phyloP scores from a whole-genome alignment of 2,329 filamentous ascomycete genomes.

The Pyrenophora tritici-repentis region DNA sequence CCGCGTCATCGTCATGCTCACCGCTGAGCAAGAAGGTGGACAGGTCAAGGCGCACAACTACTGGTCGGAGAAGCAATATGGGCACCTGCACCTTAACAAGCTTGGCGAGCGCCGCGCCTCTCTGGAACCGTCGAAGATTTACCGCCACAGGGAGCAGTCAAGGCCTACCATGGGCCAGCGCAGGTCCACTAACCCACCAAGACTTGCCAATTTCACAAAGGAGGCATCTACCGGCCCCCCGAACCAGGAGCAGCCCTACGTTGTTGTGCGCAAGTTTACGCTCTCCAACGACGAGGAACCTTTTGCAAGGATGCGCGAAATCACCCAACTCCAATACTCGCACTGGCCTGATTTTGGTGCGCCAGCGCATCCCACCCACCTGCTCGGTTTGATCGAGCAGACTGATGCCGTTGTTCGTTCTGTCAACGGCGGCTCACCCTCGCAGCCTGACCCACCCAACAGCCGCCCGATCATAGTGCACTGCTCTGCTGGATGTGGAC shows the following conservation, averaged over 20 bases:
- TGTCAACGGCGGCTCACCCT: constrained; percentile 54
- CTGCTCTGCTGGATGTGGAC: constrained; percentile 93
- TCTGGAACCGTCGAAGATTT: constrained; percentile 66
- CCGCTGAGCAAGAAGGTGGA: constrained; percentile 89
- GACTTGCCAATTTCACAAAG: constrained; percentile 35
- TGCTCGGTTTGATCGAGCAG: constrained; percentile 87
- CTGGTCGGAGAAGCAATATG: constrained; percentile 82
- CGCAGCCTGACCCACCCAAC: constrained; percentile 59
- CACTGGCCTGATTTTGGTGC: constrained; percentile 98
- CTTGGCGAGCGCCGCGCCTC: constrained; percentile 83
- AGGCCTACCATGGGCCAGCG: constrained; percentile 44
- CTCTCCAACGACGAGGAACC: constrained; percentile 76
- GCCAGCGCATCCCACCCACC: constrained; percentile 83
- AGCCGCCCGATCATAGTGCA: constrained; percentile 84
- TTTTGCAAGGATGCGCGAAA: constrained; percentile 84
- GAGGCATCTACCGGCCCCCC: constrained; percentile 31
- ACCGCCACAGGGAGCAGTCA: constrained; percentile 46
- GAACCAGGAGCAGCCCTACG: constrained; percentile 68
- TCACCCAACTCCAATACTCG: constrained; percentile 92
- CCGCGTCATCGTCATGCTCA: constrained; percentile 93
- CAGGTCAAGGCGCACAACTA: constrained; percentile 95
- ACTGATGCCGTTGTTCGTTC: constrained; percentile 72
- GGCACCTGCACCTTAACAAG: constrained; percentile 72
- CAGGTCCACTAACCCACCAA: constrained; percentile 42
- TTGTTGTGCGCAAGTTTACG: constrained; percentile 85